phyloP scores from a whole-genome alignment of 2,329 filamentous ascomycete genomes.

The Aaosphaeria pasadenensis region DNA sequence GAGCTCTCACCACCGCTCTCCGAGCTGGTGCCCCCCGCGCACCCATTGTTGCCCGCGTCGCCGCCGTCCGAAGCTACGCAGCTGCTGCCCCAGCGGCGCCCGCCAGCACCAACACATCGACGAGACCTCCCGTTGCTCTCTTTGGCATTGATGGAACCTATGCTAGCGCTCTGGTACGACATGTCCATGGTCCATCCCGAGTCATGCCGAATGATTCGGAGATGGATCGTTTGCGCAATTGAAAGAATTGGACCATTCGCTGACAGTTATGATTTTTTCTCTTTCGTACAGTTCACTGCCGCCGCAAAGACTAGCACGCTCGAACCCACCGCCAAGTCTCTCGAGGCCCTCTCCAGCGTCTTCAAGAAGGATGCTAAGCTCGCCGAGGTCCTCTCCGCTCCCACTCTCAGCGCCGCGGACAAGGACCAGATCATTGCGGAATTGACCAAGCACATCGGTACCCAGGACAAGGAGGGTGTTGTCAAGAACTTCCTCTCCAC shows the following conservation, averaged over 20 bases:
- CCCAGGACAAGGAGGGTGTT: conserved; percentile 68
- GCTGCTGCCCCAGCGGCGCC: conserved; percentile 41
- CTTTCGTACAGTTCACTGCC: conserved; percentile 75
- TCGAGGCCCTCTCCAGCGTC: conserved; percentile 67
- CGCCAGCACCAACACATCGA: conserved; percentile 56
- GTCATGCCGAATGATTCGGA: neutral
- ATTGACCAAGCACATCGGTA: conserved; percentile 78
- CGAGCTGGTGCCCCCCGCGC: conserved; percentile 56
- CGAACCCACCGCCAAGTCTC: conserved; percentile 79
- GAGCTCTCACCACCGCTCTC: conserved; percentile 55
- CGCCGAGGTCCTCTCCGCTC: conserved; percentile 68
- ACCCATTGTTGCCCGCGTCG: conserved; percentile 57
- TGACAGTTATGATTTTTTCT: conserved; percentile 17
- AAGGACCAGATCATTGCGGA: conserved; percentile 84
- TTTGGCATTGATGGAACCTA: conserved; percentile 98
- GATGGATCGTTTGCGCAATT: neutral
- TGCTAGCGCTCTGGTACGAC: conserved; percentile 88
- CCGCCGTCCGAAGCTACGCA: conserved; percentile 75
- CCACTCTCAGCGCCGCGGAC: conserved; percentile 74
- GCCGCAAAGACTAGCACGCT: conserved; percentile 83
- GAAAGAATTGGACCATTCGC: conserved; percentile 1
- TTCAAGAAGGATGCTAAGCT: conserved; percentile 86
- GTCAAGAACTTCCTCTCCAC: conserved; percentile 91
- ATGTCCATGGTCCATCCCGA: conserved; percentile 2
- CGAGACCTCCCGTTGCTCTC: conserved; percentile 84